Conservation (phyloP, 345 rosid species). For the Brassica cretica region DNA sequence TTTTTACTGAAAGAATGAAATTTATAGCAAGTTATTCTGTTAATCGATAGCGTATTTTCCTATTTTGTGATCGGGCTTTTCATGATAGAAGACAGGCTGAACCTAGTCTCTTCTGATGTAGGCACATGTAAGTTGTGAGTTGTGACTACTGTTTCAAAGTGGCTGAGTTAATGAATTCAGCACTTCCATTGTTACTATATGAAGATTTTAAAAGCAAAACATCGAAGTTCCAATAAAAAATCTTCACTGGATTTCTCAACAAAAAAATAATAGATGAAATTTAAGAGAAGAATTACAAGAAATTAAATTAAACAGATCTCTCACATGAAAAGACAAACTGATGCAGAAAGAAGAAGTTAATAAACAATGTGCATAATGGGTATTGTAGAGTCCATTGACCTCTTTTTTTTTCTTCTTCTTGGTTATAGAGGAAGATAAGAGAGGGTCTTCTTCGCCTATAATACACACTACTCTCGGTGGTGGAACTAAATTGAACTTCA, state of each 20-base stretch:
- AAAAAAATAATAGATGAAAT: not conserved
- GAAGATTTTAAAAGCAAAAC: constrained; percentile 8
- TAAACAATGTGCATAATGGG: constrained; percentile 33
- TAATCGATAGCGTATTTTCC: too few relatives aligned
- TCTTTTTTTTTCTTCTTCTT: constrained; percentile 10
- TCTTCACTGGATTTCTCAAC: constrained; percentile 2
- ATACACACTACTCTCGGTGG: constrained; percentile 37
- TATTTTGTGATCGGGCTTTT: too few relatives aligned
- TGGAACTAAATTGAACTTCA: constrained; percentile 22
- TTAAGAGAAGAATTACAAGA: constrained; percentile 7
- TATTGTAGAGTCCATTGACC: constrained; percentile 19
- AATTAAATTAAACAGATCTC: constrained; percentile 18
- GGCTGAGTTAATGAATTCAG: not conserved
- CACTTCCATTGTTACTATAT: not conserved
- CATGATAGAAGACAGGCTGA: not conserved
- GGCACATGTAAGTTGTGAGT: constrained; percentile 23
- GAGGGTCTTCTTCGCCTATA: constrained; percentile 39
- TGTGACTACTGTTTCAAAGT: constrained; percentile 24
- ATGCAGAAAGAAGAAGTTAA: constrained; percentile 34
- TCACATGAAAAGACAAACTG: constrained; percentile 27
- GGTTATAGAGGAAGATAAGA: constrained; percentile 34
- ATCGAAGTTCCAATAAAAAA: constrained; percentile 11
- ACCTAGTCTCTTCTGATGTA: not conserved
- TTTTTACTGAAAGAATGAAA: too few relatives aligned
- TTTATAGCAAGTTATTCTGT: too few relatives aligned